phyloP scores from a whole-genome alignment of 2,329 filamentous ascomycete genomes.

The Plenodomus tracheiphilus region DNA sequence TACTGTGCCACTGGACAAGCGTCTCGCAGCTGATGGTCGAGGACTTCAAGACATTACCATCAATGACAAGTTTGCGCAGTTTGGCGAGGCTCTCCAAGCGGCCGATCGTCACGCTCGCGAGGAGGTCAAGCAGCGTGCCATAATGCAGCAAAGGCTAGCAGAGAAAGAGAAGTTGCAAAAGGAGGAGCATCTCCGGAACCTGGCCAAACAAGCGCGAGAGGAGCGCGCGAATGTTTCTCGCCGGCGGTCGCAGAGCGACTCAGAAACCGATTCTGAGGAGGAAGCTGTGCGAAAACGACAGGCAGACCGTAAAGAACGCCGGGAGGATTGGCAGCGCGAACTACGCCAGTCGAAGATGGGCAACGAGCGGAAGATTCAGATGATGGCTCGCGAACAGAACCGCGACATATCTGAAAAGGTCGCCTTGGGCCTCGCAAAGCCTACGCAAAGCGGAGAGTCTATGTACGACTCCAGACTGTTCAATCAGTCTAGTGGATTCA shows the following conservation, averaged over 20 bases:
- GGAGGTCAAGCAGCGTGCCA: slow-evolving; percentile 86
- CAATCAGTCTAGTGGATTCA: slow-evolving; percentile 90
- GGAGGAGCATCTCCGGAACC: slow-evolving; percentile 83
- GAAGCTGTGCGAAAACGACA: slow-evolving; percentile 76
- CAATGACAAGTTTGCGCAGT: slow-evolving; percentile 97
- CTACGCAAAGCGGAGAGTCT: slow-evolving; percentile 84
- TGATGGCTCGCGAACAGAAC: slow-evolving; percentile 93
- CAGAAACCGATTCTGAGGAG: slow-evolving; percentile 59
- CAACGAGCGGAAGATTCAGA: slow-evolving; percentile 84
- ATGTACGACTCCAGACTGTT: slow-evolving; percentile 98
- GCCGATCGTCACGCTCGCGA: slow-evolving; percentile 94
- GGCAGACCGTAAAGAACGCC: slow-evolving; percentile 73
- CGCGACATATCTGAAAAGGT: slow-evolving; percentile 98
- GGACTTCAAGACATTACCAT: slow-evolving; percentile 92
- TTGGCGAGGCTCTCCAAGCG: slow-evolving; percentile 91
- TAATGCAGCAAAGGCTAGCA: slow-evolving; percentile 94
- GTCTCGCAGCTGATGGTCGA: slow-evolving; percentile 88
- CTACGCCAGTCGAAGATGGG: slow-evolving; percentile 95
- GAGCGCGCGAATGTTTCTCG: slow-evolving; percentile 64
- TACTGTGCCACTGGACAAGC: slow-evolving; percentile 93
- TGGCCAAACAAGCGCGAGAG: slow-evolving; percentile 90
- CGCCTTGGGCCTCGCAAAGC: slow-evolving; percentile 90
- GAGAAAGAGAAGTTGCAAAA: slow-evolving; percentile 96
- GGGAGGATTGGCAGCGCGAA: slow-evolving; percentile 84
- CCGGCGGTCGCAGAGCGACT: slow-evolving; percentile 47